Conservation (phyloP, 768 basidiomycete species). For the Pisolithus albus region DNA sequence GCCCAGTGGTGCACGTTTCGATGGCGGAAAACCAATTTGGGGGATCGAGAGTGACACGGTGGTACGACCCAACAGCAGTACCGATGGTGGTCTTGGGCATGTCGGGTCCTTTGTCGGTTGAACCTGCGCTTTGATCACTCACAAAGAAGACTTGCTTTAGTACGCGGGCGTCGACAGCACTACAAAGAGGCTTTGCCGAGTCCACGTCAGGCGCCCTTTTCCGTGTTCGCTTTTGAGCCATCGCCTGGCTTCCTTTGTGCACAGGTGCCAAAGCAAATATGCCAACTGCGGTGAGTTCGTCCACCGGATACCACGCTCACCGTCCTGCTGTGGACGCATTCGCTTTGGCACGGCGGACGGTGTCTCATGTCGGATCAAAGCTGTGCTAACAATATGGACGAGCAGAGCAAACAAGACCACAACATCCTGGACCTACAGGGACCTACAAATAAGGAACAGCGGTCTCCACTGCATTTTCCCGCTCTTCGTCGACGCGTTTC, state of each 20-base stretch:
- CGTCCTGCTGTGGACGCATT: too few species aligned
- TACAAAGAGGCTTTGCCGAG: too few species aligned
- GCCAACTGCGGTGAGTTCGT: not conserved
- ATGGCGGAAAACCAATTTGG: too few species aligned
- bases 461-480: conserved; percentile 19
- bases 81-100: too few species aligned
- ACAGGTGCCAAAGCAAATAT: not conserved
- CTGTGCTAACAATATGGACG: not conserved
- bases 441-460: conserved; percentile 28
- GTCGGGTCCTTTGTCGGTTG: too few species aligned
- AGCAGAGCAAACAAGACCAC: conserved; percentile 24
- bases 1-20: too few species aligned
- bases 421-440: conserved; percentile 30
- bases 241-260: not conserved
- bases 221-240: not conserved
- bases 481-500: conserved; percentile 23
- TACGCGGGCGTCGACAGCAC: too few species aligned
- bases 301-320: not conserved
- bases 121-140: too few species aligned
- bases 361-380: conserved; percentile 1
- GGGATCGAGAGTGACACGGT: too few species aligned
- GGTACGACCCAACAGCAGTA: too few species aligned
- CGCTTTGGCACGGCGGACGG: not conserved
- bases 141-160: too few species aligned
- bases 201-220: not conserved